Percentiles rank a stretch among this genome's conserved stretches.
Evolutionary conservation across 345 rosid species (phyloP).

Genomic region (Rhizophora apiculata): DNA sequence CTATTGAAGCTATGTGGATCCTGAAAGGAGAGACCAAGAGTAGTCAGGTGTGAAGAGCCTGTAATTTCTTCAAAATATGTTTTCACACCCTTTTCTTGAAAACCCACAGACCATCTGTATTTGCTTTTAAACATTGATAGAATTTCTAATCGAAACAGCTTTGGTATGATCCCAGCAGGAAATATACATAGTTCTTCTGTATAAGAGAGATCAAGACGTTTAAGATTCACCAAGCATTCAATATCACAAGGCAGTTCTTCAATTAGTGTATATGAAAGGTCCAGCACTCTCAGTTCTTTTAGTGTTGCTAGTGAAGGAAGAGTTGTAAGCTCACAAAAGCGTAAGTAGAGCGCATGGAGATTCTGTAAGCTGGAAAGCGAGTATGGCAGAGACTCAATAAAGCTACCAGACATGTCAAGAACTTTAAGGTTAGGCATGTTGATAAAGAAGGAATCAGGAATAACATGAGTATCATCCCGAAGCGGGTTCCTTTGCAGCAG

Average conservation of each 20-base stretch:
- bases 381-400: background rate
- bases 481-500: conserved; percentile 7
- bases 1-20: conserved; percentile 7
- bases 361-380: conserved; percentile 10
- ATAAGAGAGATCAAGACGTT: conserved; percentile 13
- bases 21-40: conserved; percentile 5
- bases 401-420: conserved; percentile 5
- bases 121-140: conserved; percentile 12
- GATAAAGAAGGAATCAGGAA: conserved; percentile 8
- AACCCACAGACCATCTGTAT: conserved; percentile 7
- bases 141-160: conserved; percentile 1
- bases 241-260: background rate
- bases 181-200: background rate
- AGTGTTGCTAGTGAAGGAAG: conserved; percentile 10
- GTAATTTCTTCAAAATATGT: conserved; percentile 4
- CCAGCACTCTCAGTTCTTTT: conserved; percentile 12
- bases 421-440: conserved; percentile 12
- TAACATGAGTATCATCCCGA: background rate
- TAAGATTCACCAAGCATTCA: conserved; percentile 12
- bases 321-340: background rate
- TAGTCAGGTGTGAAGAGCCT: background rate
- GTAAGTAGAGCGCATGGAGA: conserved; percentile 2
- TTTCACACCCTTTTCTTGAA: background rate
- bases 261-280: conserved; percentile 5
- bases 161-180: background rate